Percentiles rank a stretch among this genome's conserved stretches.
These are phyloP conservation scores for Paratinospora sagittata DNA, from an alignment of 164 flowering plant genomes.

Conservation along the genomic window DNA sequence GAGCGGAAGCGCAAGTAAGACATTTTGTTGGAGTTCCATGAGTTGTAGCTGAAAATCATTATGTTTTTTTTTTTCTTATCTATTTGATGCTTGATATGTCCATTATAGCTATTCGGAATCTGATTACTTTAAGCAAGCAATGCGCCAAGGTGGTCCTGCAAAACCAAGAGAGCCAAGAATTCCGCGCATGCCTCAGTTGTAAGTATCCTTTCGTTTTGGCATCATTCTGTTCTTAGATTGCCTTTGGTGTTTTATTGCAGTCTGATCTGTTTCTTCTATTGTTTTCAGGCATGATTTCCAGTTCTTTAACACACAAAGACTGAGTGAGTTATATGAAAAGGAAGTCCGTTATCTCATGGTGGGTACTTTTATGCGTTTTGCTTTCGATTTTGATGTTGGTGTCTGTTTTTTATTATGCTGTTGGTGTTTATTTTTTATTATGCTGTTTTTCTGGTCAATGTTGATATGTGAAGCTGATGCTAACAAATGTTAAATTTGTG, in stretches of 20 bases:
- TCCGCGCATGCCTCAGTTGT: slow-evolving; percentile 99
- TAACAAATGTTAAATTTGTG: not conserved
- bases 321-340: slow-evolving; percentile 87
- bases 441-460: not conserved
- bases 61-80: not conserved
- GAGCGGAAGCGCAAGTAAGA: slow-evolving; percentile 96
- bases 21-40: not conserved
- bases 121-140: slow-evolving; percentile 96
- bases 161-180: slow-evolving; percentile 92
- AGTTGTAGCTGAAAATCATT: too few species aligned
- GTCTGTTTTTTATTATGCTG: too few species aligned
- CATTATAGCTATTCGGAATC: slow-evolving; percentile 72
- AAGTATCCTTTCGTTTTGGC: slow-evolving; percentile 24
- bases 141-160: slow-evolving; percentile 93
- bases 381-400: too few species aligned
- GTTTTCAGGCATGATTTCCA: slow-evolving; percentile 90
- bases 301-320: slow-evolving; percentile 83
- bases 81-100: not conserved
- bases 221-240: slow-evolving; percentile 4
- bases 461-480: not conserved
- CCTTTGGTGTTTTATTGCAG: not conserved
- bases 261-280: slow-evolving; percentile 5
- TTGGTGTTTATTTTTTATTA: slow-evolving; percentile 23
- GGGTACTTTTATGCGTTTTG: slow-evolving; percentile 17
- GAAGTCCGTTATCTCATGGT: slow-evolving; percentile 97